These are phyloP conservation scores for Suillus plorans DNA, from an alignment of 768 basidiomycete genomes.

Conservation along the genomic window DNA sequence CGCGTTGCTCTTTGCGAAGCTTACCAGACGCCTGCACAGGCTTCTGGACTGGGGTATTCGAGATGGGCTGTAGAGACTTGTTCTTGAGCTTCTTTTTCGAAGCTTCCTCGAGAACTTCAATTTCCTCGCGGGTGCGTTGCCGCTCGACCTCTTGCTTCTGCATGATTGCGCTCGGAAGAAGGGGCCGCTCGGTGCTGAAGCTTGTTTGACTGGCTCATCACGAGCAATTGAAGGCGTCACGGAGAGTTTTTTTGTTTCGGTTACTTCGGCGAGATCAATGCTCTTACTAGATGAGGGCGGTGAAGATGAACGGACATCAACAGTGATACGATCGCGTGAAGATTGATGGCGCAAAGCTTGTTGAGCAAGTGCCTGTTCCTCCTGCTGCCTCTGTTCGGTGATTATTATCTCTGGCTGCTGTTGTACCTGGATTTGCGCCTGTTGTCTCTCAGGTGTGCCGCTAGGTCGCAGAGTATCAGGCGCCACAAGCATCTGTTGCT, in stretches of 20 bases:
- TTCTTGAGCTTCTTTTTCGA: conserved; percentile 50
- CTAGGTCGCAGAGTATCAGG: conserved; percentile 40
- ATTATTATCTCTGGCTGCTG: conserved; percentile 28
- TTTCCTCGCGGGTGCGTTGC: conserved; percentile 53
- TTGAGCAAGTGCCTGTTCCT: conserved; percentile 27
- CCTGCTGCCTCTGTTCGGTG: conserved; percentile 36
- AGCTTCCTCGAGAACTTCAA: conserved; percentile 42
- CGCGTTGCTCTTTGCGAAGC: conserved; percentile 45
- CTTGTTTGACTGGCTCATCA: conserved; percentile 37
- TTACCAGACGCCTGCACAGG: conserved; percentile 26
- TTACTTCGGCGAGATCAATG: conserved; percentile 66
- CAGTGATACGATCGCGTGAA: conserved; percentile 49
- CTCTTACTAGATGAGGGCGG: conserved; percentile 29
- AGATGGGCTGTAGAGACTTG: conserved; percentile 35
- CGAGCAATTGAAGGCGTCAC: conserved; percentile 79
- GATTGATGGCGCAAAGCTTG: conserved; percentile 39
- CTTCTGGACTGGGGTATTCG: conserved; percentile 20
- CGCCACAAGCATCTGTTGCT: conserved; percentile 20
- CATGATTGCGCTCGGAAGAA: conserved; percentile 40
- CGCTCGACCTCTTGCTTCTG: conserved; percentile 53
- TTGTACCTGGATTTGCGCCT: conserved; percentile 27
- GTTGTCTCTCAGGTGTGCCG: conserved; percentile 26
- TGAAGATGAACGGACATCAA: conserved; percentile 28
- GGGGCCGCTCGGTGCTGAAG: conserved; percentile 16
- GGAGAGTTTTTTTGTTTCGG: conserved; percentile 75